Percentiles rank a stretch among this genome's conserved stretches.
Evolutionary conservation across 768 basidiomycete genomes (phyloP).

Genomic region (Suillus cothurnatus): DNA sequence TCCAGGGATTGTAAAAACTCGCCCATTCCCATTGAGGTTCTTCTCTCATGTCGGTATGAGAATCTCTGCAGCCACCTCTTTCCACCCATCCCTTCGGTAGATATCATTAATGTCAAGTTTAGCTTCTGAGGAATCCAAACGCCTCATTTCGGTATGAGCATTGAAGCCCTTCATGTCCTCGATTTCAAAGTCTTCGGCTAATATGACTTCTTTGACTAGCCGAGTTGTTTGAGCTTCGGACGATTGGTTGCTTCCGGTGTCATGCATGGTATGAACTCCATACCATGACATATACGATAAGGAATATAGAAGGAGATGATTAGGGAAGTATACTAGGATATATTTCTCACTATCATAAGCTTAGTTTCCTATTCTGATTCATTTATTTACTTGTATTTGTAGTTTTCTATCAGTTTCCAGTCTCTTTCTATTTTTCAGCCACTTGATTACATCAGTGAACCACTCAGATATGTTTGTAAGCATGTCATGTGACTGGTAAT

Average conservation of each 20-base stretch:
- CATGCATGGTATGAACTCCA: too few relatives aligned
- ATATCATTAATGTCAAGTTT: not conserved
- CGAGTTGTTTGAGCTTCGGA: slow-evolving; percentile 13
- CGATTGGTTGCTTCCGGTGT: slow-evolving; percentile 1
- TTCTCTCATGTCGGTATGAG: slow-evolving; percentile 30
- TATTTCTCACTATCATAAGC: too few relatives aligned
- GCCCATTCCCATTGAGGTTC: slow-evolving; percentile 14
- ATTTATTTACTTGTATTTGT: too few relatives aligned
- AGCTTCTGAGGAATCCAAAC: slow-evolving; percentile 14
- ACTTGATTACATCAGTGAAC: too few relatives aligned
- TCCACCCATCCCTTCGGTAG: slow-evolving; percentile 12
- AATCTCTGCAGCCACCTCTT: slow-evolving; percentile 24
- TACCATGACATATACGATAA: too few relatives aligned
- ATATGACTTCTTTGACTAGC: slow-evolving; percentile 10
- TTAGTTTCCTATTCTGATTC: too few relatives aligned
- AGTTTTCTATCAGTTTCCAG: too few relatives aligned
- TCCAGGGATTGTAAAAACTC: slow-evolving; percentile 28
- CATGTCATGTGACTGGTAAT: too few relatives aligned
- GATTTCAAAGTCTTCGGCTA: slow-evolving; percentile 7
- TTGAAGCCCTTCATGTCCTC: slow-evolving; percentile 21
- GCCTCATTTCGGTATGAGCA: slow-evolving; percentile 11
- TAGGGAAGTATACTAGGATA: too few relatives aligned
- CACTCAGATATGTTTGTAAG: too few relatives aligned
- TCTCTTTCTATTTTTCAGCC: too few relatives aligned
- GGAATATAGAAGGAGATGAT: too few relatives aligned